phyloP scores from a whole-genome alignment of 2,329 filamentous ascomycete genomes.

The Pestalotiopsis sp. region DNA sequence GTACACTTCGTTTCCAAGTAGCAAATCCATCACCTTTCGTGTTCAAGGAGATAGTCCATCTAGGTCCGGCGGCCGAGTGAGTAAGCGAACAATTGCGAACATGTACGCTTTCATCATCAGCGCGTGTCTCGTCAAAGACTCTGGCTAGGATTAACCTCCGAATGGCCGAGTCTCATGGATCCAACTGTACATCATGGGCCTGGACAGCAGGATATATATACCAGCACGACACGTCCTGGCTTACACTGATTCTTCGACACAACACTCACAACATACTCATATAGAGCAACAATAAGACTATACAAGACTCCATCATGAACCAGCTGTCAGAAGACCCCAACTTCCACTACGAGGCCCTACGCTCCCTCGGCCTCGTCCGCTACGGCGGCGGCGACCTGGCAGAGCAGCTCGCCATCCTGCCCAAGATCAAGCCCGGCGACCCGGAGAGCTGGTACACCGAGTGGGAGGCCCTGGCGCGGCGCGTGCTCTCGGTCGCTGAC shows the following conservation, averaged over 20 bases:
- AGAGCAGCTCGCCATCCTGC: constrained; percentile 30
- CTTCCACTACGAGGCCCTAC: constrained; percentile 31
- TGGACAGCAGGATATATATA: background rate
- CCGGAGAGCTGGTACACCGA: constrained; percentile 26
- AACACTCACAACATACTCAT: background rate
- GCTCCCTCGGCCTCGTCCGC: constrained; percentile 20
- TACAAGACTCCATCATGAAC: constrained; percentile 18
- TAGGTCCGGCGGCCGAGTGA: background rate
- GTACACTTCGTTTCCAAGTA: background rate
- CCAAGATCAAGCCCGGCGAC: constrained; percentile 27
- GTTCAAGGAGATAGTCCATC: background rate
- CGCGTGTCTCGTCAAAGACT: background rate
- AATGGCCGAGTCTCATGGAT: background rate
- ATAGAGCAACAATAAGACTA: too few relatives aligned
- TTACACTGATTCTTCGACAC: background rate
- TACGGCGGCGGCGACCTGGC: constrained; percentile 30
- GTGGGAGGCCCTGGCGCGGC: constrained; percentile 26
- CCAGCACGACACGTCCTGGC: background rate
- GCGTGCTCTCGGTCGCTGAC: constrained; percentile 19
- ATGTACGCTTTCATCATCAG: background rate
- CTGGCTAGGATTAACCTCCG: background rate
- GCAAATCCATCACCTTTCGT: background rate
- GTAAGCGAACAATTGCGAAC: background rate
- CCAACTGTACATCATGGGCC: background rate
- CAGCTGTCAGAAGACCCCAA: constrained; percentile 24